phyloP scores from a whole-genome alignment of 257 asterid species.

The Lantana camara region DNA sequence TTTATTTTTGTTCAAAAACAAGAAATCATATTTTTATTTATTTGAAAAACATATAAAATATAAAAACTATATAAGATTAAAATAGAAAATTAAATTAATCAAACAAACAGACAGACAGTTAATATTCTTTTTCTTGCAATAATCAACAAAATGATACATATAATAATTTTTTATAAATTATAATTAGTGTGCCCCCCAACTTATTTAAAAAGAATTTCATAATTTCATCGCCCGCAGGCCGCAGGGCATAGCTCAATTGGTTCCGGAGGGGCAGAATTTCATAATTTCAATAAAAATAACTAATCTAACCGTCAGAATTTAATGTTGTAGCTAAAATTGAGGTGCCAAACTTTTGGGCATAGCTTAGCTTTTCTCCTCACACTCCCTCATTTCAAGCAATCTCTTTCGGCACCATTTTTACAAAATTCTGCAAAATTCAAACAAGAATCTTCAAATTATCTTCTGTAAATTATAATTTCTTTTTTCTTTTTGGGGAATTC shows the following conservation, averaged over 20 bases:
- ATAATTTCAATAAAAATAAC: slow-evolving; percentile 11
- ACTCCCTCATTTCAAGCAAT: slow-evolving; percentile 47
- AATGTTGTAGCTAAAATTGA: slow-evolving; percentile 33
- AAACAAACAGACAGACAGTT: no score
- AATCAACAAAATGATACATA: no score
- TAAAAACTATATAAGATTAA: not conserved
- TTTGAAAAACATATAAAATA: no score
- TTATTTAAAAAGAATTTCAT: no score
- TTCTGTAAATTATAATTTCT: slow-evolving; percentile 14
- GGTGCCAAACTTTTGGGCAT: slow-evolving; percentile 30
- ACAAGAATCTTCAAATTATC: slow-evolving; percentile 1
- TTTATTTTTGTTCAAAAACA: no score
- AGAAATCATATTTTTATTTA: no score
- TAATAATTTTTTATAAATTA: not conserved
- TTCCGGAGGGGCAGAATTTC: no score
- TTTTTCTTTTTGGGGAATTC: not conserved
- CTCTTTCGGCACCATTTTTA: slow-evolving; percentile 35
- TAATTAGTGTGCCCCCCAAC: no score
- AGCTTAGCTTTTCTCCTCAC: slow-evolving; percentile 38
- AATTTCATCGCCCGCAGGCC: no score
- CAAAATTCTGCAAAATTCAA: slow-evolving; percentile 18
- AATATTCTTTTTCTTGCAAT: no score
- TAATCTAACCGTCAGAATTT: slow-evolving; percentile 33
- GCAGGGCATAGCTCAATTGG: no score
- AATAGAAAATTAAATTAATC: no score